These are phyloP conservation scores for Aspergillus taichungensis DNA, from an alignment of 495 filamentous ascomycete species.

Conservation along the genomic window DNA sequence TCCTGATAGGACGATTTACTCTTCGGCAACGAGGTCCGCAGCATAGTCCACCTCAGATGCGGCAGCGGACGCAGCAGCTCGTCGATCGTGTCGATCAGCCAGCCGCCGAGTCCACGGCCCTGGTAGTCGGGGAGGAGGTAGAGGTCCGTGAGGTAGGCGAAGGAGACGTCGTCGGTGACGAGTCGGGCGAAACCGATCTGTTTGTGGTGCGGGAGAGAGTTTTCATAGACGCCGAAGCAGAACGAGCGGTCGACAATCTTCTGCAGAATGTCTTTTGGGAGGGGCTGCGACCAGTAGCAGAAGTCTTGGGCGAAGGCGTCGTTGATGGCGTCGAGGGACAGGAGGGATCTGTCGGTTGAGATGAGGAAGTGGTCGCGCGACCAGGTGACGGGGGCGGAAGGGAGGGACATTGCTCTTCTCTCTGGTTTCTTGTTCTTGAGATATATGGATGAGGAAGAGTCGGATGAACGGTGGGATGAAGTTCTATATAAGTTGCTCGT, in stretches of 20 bases:
- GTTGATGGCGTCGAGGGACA: constrained; percentile 42
- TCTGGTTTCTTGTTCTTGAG: too few species aligned
- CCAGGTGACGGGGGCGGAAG: constrained; percentile 9
- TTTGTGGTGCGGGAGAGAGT: neutral
- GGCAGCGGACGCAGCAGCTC: constrained; percentile 48
- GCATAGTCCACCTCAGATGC: constrained; percentile 43
- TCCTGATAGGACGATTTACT: constrained; percentile 39
- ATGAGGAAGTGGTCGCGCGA: constrained; percentile 29
- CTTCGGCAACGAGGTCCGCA: constrained; percentile 33
- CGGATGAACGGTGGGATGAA: too few species aligned
- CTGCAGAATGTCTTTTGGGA: constrained; percentile 29
- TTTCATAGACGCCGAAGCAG: constrained; percentile 44
- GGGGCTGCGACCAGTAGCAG: constrained; percentile 46
- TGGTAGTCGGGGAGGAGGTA: constrained; percentile 50
- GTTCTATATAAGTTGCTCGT: too few species aligned
- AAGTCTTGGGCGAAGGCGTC: constrained; percentile 40
- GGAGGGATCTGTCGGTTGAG: constrained; percentile 40
- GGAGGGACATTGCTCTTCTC: constrained; percentile 12
- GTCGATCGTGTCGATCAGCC: constrained; percentile 50
- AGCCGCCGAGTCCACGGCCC: constrained; percentile 51
- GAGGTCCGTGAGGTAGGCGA: constrained; percentile 64
- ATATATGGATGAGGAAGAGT: too few species aligned
- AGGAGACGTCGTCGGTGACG: constrained; percentile 55
- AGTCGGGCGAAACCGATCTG: constrained; percentile 54
- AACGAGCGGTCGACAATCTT: constrained; percentile 43